Base-by-base conservation (phyloP, 208 protist genomes). In the Porcisia deanei region DNA sequence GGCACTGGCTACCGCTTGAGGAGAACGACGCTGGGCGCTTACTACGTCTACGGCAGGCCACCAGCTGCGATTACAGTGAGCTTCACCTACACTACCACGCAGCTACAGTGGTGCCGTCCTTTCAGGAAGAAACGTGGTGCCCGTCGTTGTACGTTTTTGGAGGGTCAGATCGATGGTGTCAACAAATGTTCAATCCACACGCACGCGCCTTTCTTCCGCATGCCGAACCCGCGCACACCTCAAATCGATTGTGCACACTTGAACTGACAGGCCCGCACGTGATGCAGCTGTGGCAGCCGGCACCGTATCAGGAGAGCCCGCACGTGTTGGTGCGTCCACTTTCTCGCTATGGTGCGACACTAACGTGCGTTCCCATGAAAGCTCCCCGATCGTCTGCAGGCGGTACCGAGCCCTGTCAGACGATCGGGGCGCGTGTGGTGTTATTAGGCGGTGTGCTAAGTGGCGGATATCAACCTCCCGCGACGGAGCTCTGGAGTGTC, bases 81-180 rank as follows among this genome's bases (percentile, higher is more conserved):
- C 73, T 95, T 16, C 81, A 81, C 10, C 58, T 86, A 25, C 91
- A 91, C 41, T 91, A 91, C 75, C 91, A 93, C 71, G 72, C 77
- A 43, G 71, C 85, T 25, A 49, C 79, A 37, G 66, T 80, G 12
- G 77, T 75, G 45, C 73, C 78, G 20, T 77, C 79, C 22, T 80
- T 77, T 61, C 67, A 59, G 22, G 63, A 64, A 25, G 63, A 55
- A 16, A 59, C 69, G 16, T 82, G 63, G 78, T 77, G 66, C 22
- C 77, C 66, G 39, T 82, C 71, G 64, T 71, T 91, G 20, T 86
- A 80, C 57, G 53, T 88, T 55, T 86, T 85, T 53, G 91, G 91
- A 37, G 91, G 91, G 3, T 82, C 74, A 30, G 34, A 52, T 12
- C 59, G 76, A 41, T 81, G 77, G 74, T 87, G 80, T n/a, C 45